These are phyloP conservation scores for Phytophthora citrophthora DNA, from an alignment of 352 stramenopile species.

Conservation along the genomic window DNA sequence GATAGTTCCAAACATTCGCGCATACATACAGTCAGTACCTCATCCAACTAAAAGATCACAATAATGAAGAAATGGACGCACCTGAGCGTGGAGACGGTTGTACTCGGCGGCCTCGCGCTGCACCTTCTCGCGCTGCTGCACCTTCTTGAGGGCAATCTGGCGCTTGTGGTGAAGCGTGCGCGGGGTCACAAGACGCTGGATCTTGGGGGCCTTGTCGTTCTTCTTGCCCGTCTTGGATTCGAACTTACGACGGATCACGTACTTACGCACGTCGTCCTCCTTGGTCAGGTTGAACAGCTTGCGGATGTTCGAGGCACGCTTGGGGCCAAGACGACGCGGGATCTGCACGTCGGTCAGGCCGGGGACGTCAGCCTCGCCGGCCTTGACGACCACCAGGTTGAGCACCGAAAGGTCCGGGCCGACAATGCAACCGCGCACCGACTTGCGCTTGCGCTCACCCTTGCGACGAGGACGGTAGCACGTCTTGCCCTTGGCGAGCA, in stretches of 20 bases:
- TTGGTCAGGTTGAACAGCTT: conserved; percentile 99
- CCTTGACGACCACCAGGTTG: conserved; percentile 99
- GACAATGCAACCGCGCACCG: conserved; percentile 99
- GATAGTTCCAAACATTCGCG: conserved; percentile 43
- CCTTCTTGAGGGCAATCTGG: conserved; percentile 88
- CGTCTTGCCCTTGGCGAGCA: conserved; percentile 98
- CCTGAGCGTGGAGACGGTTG: conserved; percentile 96
- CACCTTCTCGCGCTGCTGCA: conserved; percentile 90
- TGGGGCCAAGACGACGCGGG: conserved; percentile 98
- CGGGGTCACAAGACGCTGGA: conserved; percentile 99
- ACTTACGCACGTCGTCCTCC: conserved; percentile 99
- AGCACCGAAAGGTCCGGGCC: conserved; percentile 99
- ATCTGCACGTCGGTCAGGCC: conserved; percentile 97
- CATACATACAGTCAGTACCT: conserved; percentile 50
- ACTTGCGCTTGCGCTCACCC: conserved; percentile 99
- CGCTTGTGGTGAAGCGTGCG: conserved; percentile 96
- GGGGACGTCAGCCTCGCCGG: conserved; percentile 95
- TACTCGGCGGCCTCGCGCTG: conserved; percentile 96
- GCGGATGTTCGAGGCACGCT: conserved; percentile 99
- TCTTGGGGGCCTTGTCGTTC: conserved; percentile 99
- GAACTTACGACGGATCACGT: conserved; percentile 98
- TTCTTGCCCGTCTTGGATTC: conserved; percentile 99
- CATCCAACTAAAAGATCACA: background rate
- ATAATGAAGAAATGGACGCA: conserved; percentile 41
- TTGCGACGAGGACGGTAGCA: conserved; percentile 95